phyloP scores from a whole-genome alignment of 164 flowering plant genomes.

The Kingdonia uniflora region DNA sequence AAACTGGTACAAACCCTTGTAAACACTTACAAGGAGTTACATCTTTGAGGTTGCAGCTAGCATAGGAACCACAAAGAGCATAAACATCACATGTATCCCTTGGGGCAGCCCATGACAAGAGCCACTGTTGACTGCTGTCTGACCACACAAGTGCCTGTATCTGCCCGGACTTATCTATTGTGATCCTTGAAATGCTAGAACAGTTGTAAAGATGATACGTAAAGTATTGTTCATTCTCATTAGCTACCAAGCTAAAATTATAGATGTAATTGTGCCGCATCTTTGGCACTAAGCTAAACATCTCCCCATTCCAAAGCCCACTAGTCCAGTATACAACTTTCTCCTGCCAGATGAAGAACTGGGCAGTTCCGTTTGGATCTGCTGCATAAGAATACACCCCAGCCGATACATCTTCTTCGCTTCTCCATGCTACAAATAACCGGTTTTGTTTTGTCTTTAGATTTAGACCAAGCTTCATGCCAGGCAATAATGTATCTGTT shows the following conservation, averaged over 20 bases:
- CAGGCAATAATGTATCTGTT: slow-evolving; percentile 6
- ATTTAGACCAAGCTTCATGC: slow-evolving; percentile 5
- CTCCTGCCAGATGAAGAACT: slow-evolving; percentile 2
- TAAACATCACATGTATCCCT: background rate
- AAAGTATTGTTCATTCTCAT: slow-evolving; percentile 3
- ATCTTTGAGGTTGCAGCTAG: background rate
- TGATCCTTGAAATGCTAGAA: slow-evolving; percentile 3
- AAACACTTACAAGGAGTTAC: slow-evolving; percentile 1
- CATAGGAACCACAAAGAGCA: slow-evolving; percentile 2
- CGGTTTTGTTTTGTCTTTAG: slow-evolving; percentile 4
- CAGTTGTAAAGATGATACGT: background rate
- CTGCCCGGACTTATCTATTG: background rate
- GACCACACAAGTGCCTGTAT: background rate
- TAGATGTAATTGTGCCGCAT: background rate
- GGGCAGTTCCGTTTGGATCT: slow-evolving; percentile 1
- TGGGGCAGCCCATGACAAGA: background rate
- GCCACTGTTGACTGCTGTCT: background rate
- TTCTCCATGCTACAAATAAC: slow-evolving; percentile 2
- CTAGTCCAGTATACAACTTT: background rate
- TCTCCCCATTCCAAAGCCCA: background rate
- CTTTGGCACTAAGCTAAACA: background rate
- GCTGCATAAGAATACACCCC: slow-evolving; percentile 5
- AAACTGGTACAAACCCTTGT: slow-evolving; percentile 3
- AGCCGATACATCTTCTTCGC: slow-evolving; percentile 1
- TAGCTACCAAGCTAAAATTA: background rate